phyloP scores from a whole-genome alignment of 495 filamentous ascomycete genomes.

The Penicillium lividum region DNA sequence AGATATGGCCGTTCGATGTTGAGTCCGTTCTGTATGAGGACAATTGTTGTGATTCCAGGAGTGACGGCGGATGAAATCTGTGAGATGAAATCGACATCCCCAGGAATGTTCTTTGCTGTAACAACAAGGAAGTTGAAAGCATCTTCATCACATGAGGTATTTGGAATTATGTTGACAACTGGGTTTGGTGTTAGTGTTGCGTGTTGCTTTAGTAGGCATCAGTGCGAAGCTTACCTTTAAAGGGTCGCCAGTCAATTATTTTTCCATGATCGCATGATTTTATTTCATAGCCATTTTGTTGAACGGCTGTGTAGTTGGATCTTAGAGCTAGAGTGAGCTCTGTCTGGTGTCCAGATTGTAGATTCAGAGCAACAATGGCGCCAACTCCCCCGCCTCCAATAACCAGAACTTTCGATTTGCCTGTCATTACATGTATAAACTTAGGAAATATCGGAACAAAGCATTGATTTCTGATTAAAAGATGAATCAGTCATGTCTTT shows the following conservation, averaged over 20 bases:
- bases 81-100: background rate
- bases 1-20: constrained; percentile 2
- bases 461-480: no score
- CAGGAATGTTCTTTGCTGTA: background rate
- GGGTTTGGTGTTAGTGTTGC: background rate
- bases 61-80: background rate
- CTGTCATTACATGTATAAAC: background rate
- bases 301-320: constrained; percentile 54
- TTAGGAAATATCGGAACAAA: no score
- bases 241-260: constrained; percentile 23
- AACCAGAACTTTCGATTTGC: constrained; percentile 24
- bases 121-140: constrained; percentile 2
- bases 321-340: constrained; percentile 53
- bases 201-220: background rate
- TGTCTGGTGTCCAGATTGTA: constrained; percentile 40
- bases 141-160: background rate
- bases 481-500: no score
- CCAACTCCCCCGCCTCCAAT: constrained; percentile 58
- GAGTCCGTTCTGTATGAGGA: constrained; percentile 3
- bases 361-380: constrained; percentile 48
- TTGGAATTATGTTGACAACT: background rate
- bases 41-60: background rate
- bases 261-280: constrained; percentile 41
- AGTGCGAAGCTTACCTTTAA: constrained; percentile 12
- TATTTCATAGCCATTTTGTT: constrained; percentile 51